Base-by-base conservation (phyloP, 2,329 filamentous ascomycete genomes). In the Botrytis squamosa region DNA sequence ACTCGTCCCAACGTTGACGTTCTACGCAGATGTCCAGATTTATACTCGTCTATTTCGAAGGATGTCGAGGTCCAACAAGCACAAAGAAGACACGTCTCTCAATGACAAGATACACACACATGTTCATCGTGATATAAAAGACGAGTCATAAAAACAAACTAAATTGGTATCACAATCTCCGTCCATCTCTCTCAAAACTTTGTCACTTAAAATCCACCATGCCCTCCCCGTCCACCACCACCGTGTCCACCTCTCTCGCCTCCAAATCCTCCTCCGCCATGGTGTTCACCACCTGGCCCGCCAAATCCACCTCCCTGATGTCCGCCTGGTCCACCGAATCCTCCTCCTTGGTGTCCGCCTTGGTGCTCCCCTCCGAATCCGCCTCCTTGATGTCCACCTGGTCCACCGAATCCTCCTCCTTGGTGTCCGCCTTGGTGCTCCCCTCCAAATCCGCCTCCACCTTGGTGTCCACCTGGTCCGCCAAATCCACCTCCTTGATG, bases 81-180 rank as follows among this genome's bases (percentile, higher is more conserved):
- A 36, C 10, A 40, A 46, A n/a, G 63, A 46, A 49, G 9, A 9
- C 5, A 33, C 40, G 22, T 18, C 12, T 44, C n/a, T 22, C n/a
- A 16, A n/a, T 10, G 9, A 42, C n/a, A 20, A 64, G 1, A 18
- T 46, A 5, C n/a, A 33, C 10, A 42, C 3, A 42, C 9, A 33
- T 36, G 16, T 62, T 25, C 12, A 55, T 55, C 38, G 12, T 8
- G 8, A n/a, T n/a, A 40, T 18, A 7, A 25, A 36, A 62, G 42
- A 33, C 4, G 18, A 46, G 29, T 25, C 63, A 46, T 4, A 33
- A 33, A 65, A 40, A 18, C 10, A 42, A 57, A 46, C n/a, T 64
- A 33, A 69, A 46, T 29, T 64, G 69, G 57, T 64, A 71, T 64
- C 69, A 71, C 29, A 63, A 29, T 36, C 20, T 22, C 29, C 9